Base-by-base conservation (phyloP, 495 filamentous ascomycete species). In the Neohortaea acidophila region DNA sequence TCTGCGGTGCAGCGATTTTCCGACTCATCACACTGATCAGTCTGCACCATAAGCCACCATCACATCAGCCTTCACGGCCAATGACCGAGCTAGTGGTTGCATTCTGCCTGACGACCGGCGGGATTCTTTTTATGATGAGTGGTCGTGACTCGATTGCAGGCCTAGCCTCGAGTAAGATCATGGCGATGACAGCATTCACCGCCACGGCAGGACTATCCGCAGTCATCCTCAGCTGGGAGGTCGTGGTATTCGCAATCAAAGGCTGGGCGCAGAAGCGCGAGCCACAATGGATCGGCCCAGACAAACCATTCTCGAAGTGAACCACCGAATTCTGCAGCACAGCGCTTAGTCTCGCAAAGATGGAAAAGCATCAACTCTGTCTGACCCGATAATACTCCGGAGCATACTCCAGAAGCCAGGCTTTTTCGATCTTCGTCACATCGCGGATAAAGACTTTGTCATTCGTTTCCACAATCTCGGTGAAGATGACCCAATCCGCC, bases 401-500 rank as follows among this genome's bases (percentile, higher is more conserved):
- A 18, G 81, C 83, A 70, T 85, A 91, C 58, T 96, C 86, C 33
- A 89, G 45, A 44, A 97, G 67, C 77, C 87, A 97, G 30, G 63
- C 66, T 66, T 82, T 93, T 58, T 94, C 79, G 41, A 96, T 84
- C 65, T 79, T 85, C 4, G 79, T 89, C 38, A 94, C 63, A 62
- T 97, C 89, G 29, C 86, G 69, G 39, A 97, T 93, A 47, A 78
- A 96, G 0, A 71, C 85, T 65, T 94, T 96, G 39, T 72, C 69
- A 12, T 82, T 79, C 15, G 82, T 91, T 59, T 97, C 85, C 66
- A 94, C 73, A 36, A 94, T 73, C 56, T 96, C 91, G 52, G 91
- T 81, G 53, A 96, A 97, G 28, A 97, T 73, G 8, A 97, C 86
- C 89, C 89, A 97, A 48, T 96, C 87, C 13, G 82, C 84, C 64